Base-by-base conservation (phyloP, 371 early-diverging fungal genomes). In the Phascolomyces articulosus region DNA sequence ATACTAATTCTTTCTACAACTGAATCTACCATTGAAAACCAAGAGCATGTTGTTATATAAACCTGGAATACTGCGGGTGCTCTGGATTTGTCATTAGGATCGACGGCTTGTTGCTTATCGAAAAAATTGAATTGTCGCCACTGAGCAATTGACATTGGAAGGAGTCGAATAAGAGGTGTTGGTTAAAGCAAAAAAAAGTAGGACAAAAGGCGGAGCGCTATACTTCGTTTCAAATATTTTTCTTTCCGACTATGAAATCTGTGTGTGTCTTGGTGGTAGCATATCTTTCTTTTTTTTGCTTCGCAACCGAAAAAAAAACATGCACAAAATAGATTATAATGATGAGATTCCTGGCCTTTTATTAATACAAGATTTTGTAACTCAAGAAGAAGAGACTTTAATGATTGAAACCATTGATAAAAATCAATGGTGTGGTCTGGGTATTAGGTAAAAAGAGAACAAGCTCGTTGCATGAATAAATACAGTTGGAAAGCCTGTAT, bases 71-170 rank as follows among this genome's bases (percentile, higher is more conserved):
- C 78, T 55, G 82, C 80, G 28, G 92, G 91, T 21, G 89, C 69
- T 68, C 85, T 86, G 15, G 79, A 74, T 40, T 77, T 65, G 62
- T 90, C 87, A 54, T 70, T 71, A 29, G 87, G 71, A 63, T 87
- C 89, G 55, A 82, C 74, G 29, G 89, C 82, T 62, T 85, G 79
- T 65, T 90, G 88, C 64, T 84, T 87, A 68, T 92, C 91, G 72
- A 93, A 95, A 65, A 95, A 95, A 67, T 85, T 86, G 78, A 95
- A 93, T 70, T 91, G 92, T 72, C 92, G 85, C 77, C 86, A 85
- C 55, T 82, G 84, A 26, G 82, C 81, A 59, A 80, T 75, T 53
- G 81, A 77, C 81, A 84, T 84, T 64, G 48, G 8, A 21, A 47
- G n/a, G 60, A 15, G 58, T 40, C 8, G 21, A 24, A 38, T 34